Percentiles rank a stretch among this genome's conserved stretches.
Evolutionary conservation across 352 stramenopile species (phyloP).

Genomic region (Phytophthora melonis): DNA sequence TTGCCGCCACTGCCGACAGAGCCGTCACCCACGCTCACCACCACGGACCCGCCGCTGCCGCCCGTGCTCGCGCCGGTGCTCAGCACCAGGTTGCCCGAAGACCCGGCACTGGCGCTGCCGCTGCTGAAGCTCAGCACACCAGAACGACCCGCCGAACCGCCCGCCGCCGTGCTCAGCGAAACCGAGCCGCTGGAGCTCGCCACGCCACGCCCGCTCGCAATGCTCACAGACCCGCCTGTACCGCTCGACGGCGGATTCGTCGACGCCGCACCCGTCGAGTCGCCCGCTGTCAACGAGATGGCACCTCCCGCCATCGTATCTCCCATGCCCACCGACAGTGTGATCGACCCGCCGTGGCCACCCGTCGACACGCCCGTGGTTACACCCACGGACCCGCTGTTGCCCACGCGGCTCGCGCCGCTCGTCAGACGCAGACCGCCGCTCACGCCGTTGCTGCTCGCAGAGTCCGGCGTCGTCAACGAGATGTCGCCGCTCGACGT

Average conservation of each 20-base stretch:
- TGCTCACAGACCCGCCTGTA: slow-evolving; percentile 13
- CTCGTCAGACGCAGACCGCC: slow-evolving; percentile 12
- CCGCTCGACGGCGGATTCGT: not conserved
- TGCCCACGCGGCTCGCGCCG: slow-evolving; percentile 22
- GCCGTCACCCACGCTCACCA: slow-evolving; percentile 18
- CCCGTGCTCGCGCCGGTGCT: slow-evolving; percentile 15
- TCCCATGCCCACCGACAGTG: slow-evolving; percentile 7
- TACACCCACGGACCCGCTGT: slow-evolving; percentile 25
- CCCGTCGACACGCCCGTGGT: slow-evolving; percentile 12
- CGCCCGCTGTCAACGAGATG: slow-evolving; percentile 15
- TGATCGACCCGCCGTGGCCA: slow-evolving; percentile 15
- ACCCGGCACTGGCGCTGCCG: slow-evolving; percentile 13
- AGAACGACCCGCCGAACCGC: slow-evolving; percentile 15
- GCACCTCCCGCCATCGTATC: slow-evolving; percentile 19
- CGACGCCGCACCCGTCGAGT: slow-evolving; percentile 5
- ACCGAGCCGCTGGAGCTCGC: slow-evolving; percentile 28
- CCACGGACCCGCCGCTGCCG: slow-evolving; percentile 5
- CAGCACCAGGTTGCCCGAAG: slow-evolving; percentile 16
- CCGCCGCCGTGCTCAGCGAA: slow-evolving; percentile 14
- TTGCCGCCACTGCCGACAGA: slow-evolving; percentile 13
- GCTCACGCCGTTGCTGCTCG: not conserved
- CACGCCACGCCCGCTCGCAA: slow-evolving; percentile 31
- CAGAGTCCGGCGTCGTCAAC: slow-evolving; percentile 15
- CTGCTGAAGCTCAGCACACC: slow-evolving; percentile 15
- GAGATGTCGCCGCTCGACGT: slow-evolving; percentile 34